phyloP scores from a whole-genome alignment of 305 asterid genomes.

The Stenogyne calaminthoides region DNA sequence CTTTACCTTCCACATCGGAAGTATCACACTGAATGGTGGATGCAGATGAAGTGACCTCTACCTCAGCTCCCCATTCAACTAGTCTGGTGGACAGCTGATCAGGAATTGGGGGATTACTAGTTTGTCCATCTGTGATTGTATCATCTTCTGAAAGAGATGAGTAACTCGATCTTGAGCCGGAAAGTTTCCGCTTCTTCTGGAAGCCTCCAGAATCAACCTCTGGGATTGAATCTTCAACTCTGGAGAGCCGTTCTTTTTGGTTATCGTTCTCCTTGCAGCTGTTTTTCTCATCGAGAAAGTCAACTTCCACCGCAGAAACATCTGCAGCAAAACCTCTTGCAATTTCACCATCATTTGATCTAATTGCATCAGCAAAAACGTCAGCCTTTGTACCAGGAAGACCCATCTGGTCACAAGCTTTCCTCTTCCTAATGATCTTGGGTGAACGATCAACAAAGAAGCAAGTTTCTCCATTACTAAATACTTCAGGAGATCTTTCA shows the following conservation, averaged over 20 bases:
- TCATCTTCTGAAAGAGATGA: conserved; percentile 42
- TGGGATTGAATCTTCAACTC: conserved; percentile 31
- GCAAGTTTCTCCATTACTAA: conserved; percentile 26
- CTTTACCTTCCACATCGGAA: conserved; percentile 28
- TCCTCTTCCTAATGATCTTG: conserved; percentile 49
- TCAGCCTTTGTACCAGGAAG: conserved; percentile 30
- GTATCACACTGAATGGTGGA: conserved; percentile 27
- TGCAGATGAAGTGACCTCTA: conserved; percentile 35
- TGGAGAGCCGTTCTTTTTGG: conserved; percentile 35
- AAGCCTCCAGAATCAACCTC: conserved; percentile 37
- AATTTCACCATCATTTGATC: conserved; percentile 36
- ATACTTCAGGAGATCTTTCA: conserved; percentile 35
- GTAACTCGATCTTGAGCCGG: conserved; percentile 40
- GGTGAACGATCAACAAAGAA: conserved; percentile 37
- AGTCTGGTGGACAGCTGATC: conserved; percentile 35
- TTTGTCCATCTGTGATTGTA: conserved; percentile 36
- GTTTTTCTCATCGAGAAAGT: conserved; percentile 33
- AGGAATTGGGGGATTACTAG: conserved; percentile 33
- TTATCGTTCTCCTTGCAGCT: conserved; percentile 31
- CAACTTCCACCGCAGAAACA: conserved; percentile 39
- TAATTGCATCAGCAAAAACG: conserved; percentile 21
- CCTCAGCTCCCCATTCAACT: conserved; percentile 41
- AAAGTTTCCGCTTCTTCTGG: conserved; percentile 45
- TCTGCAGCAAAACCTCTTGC: conserved; percentile 26
- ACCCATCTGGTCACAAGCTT: conserved; percentile 38